Evolutionary conservation across 2,329 filamentous ascomycete genomes (phyloP).

Genomic region (Onygenales sp.): DNA sequence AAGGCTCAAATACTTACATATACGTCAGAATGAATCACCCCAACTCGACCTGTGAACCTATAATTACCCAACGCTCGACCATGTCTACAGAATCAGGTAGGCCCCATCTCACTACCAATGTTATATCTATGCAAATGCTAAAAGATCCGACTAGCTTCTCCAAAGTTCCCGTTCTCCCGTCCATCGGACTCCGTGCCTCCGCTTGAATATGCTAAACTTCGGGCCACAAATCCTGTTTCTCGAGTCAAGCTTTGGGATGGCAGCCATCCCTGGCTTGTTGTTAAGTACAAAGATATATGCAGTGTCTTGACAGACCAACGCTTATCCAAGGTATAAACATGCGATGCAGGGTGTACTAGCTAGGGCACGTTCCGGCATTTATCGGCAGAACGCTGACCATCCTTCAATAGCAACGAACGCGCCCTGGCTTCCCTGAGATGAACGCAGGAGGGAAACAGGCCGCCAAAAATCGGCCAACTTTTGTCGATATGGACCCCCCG

Average conservation of each 20-base stretch:
- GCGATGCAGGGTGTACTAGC: not conserved
- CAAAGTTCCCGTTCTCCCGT: conserved; percentile 32
- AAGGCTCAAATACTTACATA: not conserved
- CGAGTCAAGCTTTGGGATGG: conserved; percentile 39
- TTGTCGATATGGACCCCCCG: conserved; percentile 44
- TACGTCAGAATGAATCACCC: not conserved
- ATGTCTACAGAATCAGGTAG: not conserved
- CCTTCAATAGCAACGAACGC: conserved; percentile 24
- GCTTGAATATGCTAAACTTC: conserved; percentile 35
- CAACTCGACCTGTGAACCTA: not conserved
- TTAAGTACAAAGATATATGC: conserved; percentile 41
- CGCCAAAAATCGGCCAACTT: conserved; percentile 41
- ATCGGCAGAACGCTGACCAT: not conserved
- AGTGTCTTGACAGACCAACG: conserved; percentile 35
- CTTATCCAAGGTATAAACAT: conserved; percentile 34
- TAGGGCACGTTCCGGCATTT: not conserved
- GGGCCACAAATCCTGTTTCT: conserved; percentile 36
- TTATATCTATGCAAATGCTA: not conserved
- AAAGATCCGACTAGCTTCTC: conserved; percentile 3
- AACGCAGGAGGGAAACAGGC: conserved; percentile 38
- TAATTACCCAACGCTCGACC: not conserved
- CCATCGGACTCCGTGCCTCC: conserved; percentile 33
- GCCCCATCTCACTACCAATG: not conserved
- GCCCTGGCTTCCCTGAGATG: conserved; percentile 41
- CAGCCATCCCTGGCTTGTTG: conserved; percentile 39